A percentile compares a stretch with the other conserved stretches of the same genome.
Evolutionary conservation across 2,329 filamentous ascomycete species (phyloP).

Genomic region (Furcasterigmium sp.): DNA sequence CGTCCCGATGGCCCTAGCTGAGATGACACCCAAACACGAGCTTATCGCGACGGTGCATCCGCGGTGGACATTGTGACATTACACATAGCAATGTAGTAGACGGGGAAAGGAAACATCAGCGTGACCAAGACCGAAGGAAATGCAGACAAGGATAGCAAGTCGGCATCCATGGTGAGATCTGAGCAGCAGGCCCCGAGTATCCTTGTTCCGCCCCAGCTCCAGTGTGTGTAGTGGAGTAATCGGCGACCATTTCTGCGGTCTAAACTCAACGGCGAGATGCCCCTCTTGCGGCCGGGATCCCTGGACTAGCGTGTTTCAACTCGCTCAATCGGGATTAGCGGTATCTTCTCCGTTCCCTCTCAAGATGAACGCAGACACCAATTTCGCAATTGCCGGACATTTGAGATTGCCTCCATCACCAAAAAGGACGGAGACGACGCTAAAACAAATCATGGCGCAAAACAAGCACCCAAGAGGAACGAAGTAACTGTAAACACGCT

Average conservation of each 20-base stretch:
- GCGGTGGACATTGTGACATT: too few relatives aligned
- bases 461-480: background rate
- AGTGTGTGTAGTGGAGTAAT: conserved; percentile 5
- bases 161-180: too few relatives aligned
- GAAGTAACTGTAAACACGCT: background rate
- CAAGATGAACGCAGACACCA: conserved; percentile 13
- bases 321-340: conserved; percentile 9
- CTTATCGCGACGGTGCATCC: too few relatives aligned
- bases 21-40: too few relatives aligned
- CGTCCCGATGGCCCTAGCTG: too few relatives aligned
- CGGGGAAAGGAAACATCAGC: too few relatives aligned
- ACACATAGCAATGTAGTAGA: too few relatives aligned
- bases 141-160: too few relatives aligned
- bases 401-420: background rate
- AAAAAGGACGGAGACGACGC: background rate
- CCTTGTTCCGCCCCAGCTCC: too few relatives aligned
- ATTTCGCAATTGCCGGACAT: conserved; percentile 5
- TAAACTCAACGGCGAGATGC: conserved; percentile 1
- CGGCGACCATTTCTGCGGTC: conserved; percentile 7
- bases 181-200: too few relatives aligned
- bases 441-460: background rate
- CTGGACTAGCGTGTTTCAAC: conserved; percentile 14
- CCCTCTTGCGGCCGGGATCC: conserved; percentile 4
- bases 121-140: too few relatives aligned
- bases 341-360: conserved; percentile 4